phyloP scores from a whole-genome alignment of 805 yeast genomes.

The Saturnispora serradocipensis region DNA sequence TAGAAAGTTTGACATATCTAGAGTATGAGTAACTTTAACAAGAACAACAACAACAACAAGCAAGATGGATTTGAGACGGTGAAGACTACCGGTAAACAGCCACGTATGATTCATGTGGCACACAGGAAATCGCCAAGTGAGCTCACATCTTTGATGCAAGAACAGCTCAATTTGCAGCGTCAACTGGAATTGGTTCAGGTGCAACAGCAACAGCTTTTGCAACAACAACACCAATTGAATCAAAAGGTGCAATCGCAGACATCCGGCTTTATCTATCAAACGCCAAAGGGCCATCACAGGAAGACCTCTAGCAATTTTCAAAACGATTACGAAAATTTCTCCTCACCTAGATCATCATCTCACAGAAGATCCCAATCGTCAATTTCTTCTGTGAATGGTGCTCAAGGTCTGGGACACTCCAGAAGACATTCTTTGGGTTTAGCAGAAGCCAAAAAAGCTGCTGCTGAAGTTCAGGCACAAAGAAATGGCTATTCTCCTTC shows the following conservation, averaged over 20 bases:
- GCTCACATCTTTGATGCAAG: conserved; percentile 84
- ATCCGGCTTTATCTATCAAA: conserved; percentile 18
- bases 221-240: conserved; percentile 46
- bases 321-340: conserved; percentile 8
- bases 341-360: conserved; percentile 17
- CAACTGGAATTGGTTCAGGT: conserved; percentile 87
- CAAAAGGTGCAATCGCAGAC: conserved; percentile 21
- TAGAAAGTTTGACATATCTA: neutral
- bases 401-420: conserved; percentile 55
- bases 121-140: conserved; percentile 96
- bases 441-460: conserved; percentile 90
- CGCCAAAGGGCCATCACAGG: conserved; percentile 25
- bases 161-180: conserved; percentile 80
- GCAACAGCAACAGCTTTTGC: conserved; percentile 82
- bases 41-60: neutral
- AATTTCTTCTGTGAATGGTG: conserved; percentile 18
- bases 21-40: neutral
- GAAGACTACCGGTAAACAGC: conserved; percentile 29
- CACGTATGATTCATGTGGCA: conserved; percentile 79
- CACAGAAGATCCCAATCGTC: conserved; percentile 43
- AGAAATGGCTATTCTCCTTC: conserved; percentile 34
- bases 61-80: conserved; percentile 16
- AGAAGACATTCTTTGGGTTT: conserved; percentile 90
- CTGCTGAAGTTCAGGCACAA: conserved; percentile 83
- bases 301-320: conserved; percentile 22